Conservation (phyloP, 495 filamentous ascomycete species). For the Daldinia loculata region DNA sequence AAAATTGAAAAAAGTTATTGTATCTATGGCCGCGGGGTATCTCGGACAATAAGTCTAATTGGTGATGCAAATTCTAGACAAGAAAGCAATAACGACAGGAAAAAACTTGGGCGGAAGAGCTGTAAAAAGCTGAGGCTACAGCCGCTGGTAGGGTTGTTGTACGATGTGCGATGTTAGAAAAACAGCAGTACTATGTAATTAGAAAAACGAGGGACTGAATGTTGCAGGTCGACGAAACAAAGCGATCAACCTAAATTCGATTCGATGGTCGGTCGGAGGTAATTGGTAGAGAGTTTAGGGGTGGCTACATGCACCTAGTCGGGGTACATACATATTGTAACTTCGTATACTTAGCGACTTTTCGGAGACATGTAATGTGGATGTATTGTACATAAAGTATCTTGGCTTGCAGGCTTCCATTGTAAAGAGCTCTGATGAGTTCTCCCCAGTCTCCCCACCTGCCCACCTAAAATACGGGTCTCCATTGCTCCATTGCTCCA, state of each 20-base stretch:
- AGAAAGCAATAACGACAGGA: constrained; percentile 27
- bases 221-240: constrained; percentile 38
- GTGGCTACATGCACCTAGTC: constrained; percentile 15
- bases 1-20: constrained; percentile 22
- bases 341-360: constrained; percentile 10
- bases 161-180: constrained; percentile 30
- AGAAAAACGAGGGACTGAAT: constrained; percentile 23
- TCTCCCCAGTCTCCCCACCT: background rate
- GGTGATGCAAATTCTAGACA: constrained; percentile 40
- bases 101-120: constrained; percentile 13
- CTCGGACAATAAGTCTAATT: constrained; percentile 39
- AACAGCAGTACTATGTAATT: constrained; percentile 19
- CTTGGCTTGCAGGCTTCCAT: too few species aligned
- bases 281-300: constrained; percentile 30
- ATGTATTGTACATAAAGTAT: background rate
- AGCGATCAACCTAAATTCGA: constrained; percentile 41
- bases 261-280: constrained; percentile 36
- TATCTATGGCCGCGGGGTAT: constrained; percentile 35
- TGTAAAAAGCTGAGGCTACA: constrained; percentile 31
- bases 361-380: background rate
- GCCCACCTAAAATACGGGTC: constrained; percentile 8
- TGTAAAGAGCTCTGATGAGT: too few species aligned
- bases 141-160: constrained; percentile 20
- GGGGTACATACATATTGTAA: background rate
- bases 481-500: background rate